A percentile compares a stretch with the other conserved stretches of the same genome.
Evolutionary conservation across 2,329 filamentous ascomycete species (phyloP).

Genomic region (Niveomyces coronatus): DNA sequence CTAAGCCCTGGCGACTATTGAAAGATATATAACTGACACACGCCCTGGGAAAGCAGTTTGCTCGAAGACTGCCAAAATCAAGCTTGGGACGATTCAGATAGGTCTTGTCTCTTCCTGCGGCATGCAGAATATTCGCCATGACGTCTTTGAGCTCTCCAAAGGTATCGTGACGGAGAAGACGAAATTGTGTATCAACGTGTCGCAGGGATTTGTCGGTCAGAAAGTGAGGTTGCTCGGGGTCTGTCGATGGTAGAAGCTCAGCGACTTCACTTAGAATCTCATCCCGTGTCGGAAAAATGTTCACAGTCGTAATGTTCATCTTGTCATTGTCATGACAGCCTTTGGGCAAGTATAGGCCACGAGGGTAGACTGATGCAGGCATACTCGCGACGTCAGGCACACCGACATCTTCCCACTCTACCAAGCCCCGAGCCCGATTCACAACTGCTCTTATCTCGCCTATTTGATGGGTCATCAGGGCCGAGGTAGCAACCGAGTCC

Average conservation of each 20-base stretch:
- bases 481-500: background rate
- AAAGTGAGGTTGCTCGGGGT: slow-evolving; percentile 6
- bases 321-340: slow-evolving; percentile 7
- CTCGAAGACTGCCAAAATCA: slow-evolving; percentile 3
- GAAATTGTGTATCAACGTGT: slow-evolving; percentile 6
- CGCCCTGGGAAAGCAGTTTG: slow-evolving; percentile 1
- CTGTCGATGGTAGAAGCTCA: slow-evolving; percentile 7
- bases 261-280: slow-evolving; percentile 1
- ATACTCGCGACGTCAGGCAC: background rate
- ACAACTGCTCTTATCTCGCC: slow-evolving; percentile 6
- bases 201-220: slow-evolving; percentile 4
- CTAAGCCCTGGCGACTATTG: background rate
- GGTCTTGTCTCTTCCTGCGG: background rate
- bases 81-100: background rate
- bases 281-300: slow-evolving; percentile 3
- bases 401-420: background rate
- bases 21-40: background rate
- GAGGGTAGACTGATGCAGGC: slow-evolving; percentile 3
- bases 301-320: background rate
- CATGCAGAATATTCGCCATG: background rate
- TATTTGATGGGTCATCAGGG: background rate
- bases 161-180: slow-evolving; percentile 3
- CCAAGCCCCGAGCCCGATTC: slow-evolving; percentile 2
- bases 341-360: background rate
- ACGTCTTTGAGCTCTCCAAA: slow-evolving; percentile 7